These are phyloP conservation scores for Flaveria sonorensis DNA, from an alignment of 129 eudicot species.

Conservation along the genomic window DNA sequence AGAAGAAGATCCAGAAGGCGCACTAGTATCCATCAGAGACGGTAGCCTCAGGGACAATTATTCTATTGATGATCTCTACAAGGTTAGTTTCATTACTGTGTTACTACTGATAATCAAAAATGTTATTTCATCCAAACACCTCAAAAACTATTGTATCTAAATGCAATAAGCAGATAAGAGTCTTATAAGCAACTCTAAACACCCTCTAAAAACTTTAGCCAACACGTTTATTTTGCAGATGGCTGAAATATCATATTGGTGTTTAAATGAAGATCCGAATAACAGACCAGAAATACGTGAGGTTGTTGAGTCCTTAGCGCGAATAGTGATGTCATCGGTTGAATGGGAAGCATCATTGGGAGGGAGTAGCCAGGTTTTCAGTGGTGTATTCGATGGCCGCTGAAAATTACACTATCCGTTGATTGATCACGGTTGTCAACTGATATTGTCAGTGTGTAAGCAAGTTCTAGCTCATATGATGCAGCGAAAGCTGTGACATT, in stretches of 20 bases:
- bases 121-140: not conserved
- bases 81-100: constrained; percentile 43
- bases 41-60: constrained; percentile 67
- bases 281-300: constrained; percentile 81
- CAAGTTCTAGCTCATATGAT: constrained; percentile 19
- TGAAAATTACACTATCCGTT: constrained; percentile 25
- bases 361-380: constrained; percentile 78
- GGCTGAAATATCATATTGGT: constrained; percentile 82
- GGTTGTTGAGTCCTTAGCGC: constrained; percentile 69
- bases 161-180: not conserved
- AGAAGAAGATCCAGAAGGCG: constrained; percentile 62
- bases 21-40: constrained; percentile 53
- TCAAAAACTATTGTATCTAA: not conserved
- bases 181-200: not conserved
- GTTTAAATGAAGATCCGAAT: constrained; percentile 72
- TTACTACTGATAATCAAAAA: too few species aligned
- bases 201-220: not conserved
- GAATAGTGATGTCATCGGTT: constrained; percentile 54
- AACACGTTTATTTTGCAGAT: constrained; percentile 40
- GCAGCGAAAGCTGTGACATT: constrained; percentile 17
- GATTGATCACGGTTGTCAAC: not conserved
- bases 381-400: constrained; percentile 74
- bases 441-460: constrained; percentile 5
- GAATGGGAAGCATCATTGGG: constrained; percentile 91
- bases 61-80: constrained; percentile 66